Percentiles rank a stretch among this genome's conserved stretches.
Conservation (phyloP, 768 basidiomycete genomes). For the Tulasnella sp. region DNA sequence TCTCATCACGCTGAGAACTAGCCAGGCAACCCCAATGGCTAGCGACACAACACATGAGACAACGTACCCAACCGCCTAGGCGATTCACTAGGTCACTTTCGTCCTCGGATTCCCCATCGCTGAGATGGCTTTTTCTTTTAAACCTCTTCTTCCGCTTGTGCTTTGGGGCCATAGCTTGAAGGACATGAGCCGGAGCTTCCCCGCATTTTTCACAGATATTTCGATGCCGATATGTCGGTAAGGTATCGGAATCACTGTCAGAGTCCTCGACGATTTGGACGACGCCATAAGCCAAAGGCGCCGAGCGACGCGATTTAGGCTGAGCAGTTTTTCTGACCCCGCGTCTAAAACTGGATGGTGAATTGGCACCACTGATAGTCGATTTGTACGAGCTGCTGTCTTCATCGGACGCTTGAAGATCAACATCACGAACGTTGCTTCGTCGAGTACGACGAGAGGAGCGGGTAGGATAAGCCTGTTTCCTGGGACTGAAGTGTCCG, state of each 20-base stretch:
- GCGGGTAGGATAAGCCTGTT: constrained; percentile 25
- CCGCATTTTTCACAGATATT: constrained; percentile 61
- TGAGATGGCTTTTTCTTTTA: constrained; percentile 35
- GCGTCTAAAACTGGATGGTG: too few species aligned
- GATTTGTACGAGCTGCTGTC: neutral
- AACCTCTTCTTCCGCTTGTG: constrained; percentile 28
- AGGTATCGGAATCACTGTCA: constrained; percentile 28
- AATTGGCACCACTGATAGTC: neutral
- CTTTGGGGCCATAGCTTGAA: constrained; percentile 28
- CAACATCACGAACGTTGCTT: neutral
- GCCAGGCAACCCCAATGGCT: constrained; percentile 70
- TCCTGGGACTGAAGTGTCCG: neutral
- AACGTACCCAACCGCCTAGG: constrained; percentile 75
- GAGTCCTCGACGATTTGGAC: constrained; percentile 34
- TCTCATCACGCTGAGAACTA: constrained; percentile 51
- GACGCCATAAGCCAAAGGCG: constrained; percentile 32
- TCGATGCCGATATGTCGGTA: constrained; percentile 47
- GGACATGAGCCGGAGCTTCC: constrained; percentile 41
- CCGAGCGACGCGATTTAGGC: neutral
- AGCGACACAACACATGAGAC: constrained; percentile 63
- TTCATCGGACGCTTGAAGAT: neutral
- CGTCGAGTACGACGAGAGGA: constrained; percentile 35
- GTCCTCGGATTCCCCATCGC: constrained; percentile 41
- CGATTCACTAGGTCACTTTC: constrained; percentile 38
- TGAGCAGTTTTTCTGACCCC: too few species aligned